Base-by-base conservation (phyloP, 1,284 basidiomycete genomes). In the Austroboletus olivaceoglutinosus region DNA sequence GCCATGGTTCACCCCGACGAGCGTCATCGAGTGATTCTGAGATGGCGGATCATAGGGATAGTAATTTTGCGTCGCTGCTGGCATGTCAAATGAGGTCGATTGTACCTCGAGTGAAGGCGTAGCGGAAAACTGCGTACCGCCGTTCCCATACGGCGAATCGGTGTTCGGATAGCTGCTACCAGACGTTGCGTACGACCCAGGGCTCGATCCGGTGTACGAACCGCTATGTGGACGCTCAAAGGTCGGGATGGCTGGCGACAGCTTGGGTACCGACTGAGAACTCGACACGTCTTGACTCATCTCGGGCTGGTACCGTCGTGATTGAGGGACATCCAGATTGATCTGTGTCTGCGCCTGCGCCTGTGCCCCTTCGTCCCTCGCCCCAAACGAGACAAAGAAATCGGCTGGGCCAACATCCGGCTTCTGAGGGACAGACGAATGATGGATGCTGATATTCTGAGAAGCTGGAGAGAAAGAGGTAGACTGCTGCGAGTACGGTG, bases 161-260 rank as follows among this genome's bases (percentile, higher is more conserved):
- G 64, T 53, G 25, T 41, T 59, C n/a, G 66, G 60, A 33, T 61
- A 67, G 23, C 61, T 63, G 8, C 55, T 60, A 19, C 8, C 67
- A 7, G 64, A 63, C 6, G 60, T 50, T 2, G 56, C 50, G 13
- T 65, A 65, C 16, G 62, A 65, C 18, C 51, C 51, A 18, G 66
- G 66, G 34, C 63, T 65, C 27, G 64, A 57, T 16, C 40, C 53
- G 15, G 51, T 19, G 25, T 54, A 68, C 10, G 66, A 38, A 13
- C 45, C 42, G 15, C 54, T 55, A 5, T 62, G 66, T n/a, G 58
- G 51, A 13, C 58, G 66, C 40, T 65, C 64, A 43, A 58, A 65
- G 16, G 50, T 38, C 7, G 55, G 18, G 8, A 46, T 45, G 0
- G 18, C 40, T 1, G 53, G 29, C 4, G 58, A 34, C 5, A 49